Percentiles rank a stretch among this genome's conserved stretches.
Conservation (phyloP, 805 yeast species). For the Candida sakaeoensis region DNA sequence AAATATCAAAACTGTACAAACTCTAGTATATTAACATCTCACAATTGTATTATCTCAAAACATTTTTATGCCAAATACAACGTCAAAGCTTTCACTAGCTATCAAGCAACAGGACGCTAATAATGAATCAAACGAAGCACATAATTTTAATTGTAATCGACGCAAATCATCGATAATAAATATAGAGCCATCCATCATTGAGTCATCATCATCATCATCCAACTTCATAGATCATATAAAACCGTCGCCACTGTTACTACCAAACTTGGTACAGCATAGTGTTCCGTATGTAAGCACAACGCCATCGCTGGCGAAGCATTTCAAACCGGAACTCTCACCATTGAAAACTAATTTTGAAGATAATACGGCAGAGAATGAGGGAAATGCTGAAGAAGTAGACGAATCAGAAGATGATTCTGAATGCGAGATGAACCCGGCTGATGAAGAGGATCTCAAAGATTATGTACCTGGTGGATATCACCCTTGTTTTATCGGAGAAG, state of each 20-base stretch:
- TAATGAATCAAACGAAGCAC: slow-evolving; percentile 12
- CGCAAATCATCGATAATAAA: not conserved
- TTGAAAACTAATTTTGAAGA: slow-evolving; percentile 29
- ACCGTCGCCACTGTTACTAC: slow-evolving; percentile 16
- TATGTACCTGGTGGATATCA: slow-evolving; percentile 94
- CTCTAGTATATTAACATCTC: too few relatives aligned
- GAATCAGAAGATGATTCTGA: slow-evolving; percentile 24
- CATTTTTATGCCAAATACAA: slow-evolving; percentile 20
- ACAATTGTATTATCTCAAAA: not conserved
- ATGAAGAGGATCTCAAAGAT: slow-evolving; percentile 85
- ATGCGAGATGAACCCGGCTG: slow-evolving; percentile 33
- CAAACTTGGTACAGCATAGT: slow-evolving; percentile 22
- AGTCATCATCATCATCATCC: slow-evolving; percentile 4
- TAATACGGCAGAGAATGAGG: slow-evolving; percentile 11
- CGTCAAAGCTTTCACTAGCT: slow-evolving; percentile 42
- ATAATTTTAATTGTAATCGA: slow-evolving; percentile 9
- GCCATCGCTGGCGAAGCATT: slow-evolving; percentile 30
- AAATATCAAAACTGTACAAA: not conserved
- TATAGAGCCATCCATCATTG: not conserved
- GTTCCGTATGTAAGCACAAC: slow-evolving; percentile 29
- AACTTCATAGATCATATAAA: slow-evolving; percentile 6
- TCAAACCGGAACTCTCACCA: slow-evolving; percentile 35
- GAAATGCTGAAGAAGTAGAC: slow-evolving; percentile 21
- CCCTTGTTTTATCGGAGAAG: slow-evolving; percentile 87
- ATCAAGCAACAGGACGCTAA: slow-evolving; percentile 36